A percentile compares a stretch with the other conserved stretches of the same genome.
Evolutionary conservation across 2,329 filamentous ascomycete genomes (phyloP).

Genomic region (Aspergillus sojae): DNA sequence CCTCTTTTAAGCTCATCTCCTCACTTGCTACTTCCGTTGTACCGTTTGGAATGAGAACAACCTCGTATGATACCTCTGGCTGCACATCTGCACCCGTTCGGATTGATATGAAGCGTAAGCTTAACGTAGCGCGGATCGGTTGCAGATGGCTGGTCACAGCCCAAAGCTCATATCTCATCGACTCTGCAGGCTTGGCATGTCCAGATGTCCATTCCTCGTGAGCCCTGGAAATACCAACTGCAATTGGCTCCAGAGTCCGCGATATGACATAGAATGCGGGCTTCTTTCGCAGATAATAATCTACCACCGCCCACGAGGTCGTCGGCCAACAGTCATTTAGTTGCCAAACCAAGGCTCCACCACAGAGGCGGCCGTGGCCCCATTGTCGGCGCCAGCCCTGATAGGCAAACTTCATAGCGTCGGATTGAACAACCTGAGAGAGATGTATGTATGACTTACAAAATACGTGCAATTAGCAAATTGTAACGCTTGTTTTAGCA

Average conservation of each 20-base stretch:
- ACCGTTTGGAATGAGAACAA: not conserved
- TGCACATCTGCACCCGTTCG: not conserved
- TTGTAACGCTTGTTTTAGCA: too few relatives aligned
- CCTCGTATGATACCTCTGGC: not conserved
- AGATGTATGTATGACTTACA: too few relatives aligned
- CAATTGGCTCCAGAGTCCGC: slow-evolving; percentile 57
- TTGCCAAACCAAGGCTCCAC: slow-evolving; percentile 49
- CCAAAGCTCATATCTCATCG: not conserved
- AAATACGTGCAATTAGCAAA: too few relatives aligned
- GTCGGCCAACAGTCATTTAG: slow-evolving; percentile 58
- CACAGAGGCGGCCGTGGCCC: slow-evolving; percentile 45
- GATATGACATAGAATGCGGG: slow-evolving; percentile 63
- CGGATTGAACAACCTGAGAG: slow-evolving; percentile 55
- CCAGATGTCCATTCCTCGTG: slow-evolving; percentile 1
- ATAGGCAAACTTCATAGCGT: slow-evolving; percentile 63
- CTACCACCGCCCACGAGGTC: slow-evolving; percentile 63
- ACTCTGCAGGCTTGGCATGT: not conserved
- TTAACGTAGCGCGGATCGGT: not conserved
- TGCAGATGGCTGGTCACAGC: not conserved
- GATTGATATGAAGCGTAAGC: not conserved
- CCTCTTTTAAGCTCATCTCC: not conserved
- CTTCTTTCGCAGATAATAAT: slow-evolving; percentile 63
- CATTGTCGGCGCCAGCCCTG: slow-evolving; percentile 54
- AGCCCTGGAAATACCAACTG: slow-evolving; percentile 51
- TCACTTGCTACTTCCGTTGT: not conserved